Evolutionary conservation across 2,329 filamentous ascomycete genomes (phyloP), one percentile per base, ranked within the genome.

Genomic region (Calonectria hawksworthii): DNA sequence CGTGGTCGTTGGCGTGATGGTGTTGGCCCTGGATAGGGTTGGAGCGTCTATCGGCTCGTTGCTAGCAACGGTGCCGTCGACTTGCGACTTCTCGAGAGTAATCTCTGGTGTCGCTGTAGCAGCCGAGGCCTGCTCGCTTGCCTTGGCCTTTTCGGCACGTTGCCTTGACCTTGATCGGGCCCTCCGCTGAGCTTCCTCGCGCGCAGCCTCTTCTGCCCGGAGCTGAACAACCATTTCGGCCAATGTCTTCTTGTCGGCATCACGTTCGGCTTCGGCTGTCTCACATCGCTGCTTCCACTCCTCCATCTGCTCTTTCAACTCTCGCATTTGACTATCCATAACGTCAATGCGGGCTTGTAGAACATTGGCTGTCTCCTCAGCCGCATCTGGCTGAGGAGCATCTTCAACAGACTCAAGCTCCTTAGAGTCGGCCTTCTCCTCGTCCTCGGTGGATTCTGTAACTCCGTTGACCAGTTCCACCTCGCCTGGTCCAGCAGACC

Each of bases 161-260:
- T 81, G 78, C 64, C 82, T 80, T 44, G 86, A 86, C 16, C 83
- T 79, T n/a, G 86, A 86, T 28, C 83, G 85, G 2, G 83, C 82
- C 64, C 84, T 87, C 75, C 86, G 83, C 41, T 86, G 86, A 4
- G 85, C 85, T n/a, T 85, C 87, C 38, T 85, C 86, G 78, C 86
- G 87, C 76, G 83, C 86, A 36, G 87, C 89, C 77, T 91, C 91
- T 79, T 93, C 92, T 79, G 96, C 89, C 68, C 96, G 92, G 71
- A 98, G 94, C 78, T 94, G 93, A 79, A 95, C 89, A 16, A 98
- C 93, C 95, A 99, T 97, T 82, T 98, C 95, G 1, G 94, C 93
- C 56, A 99, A 86, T 1, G 93, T 94, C 83, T 94, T 93, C 70
- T 94, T 92, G 69, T 93, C 92, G 52, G 91, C 89, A 70, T 93